These are phyloP conservation scores for Blepharisma japonicum DNA, from an alignment of 73 alveolate genomes.

Conservation along the genomic window DNA sequence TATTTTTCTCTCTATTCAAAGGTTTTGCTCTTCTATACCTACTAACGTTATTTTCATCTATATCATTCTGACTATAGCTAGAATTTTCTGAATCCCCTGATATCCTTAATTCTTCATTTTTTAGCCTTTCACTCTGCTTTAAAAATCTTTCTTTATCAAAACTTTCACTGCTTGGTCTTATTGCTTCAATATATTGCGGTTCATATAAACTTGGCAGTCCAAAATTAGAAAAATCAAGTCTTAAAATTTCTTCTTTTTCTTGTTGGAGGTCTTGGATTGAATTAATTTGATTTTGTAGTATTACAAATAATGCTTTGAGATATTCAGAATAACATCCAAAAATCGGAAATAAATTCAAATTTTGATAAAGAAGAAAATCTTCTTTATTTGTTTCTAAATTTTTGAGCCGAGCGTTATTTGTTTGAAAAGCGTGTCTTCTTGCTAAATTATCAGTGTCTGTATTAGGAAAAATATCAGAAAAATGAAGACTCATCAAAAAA, in stretches of 20 bases:
- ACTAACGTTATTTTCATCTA: too few species aligned
- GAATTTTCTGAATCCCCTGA: too few species aligned
- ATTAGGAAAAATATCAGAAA: constrained; percentile 21
- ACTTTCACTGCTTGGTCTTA: too few species aligned
- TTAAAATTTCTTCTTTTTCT: constrained; percentile 27
- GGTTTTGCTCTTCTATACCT: too few species aligned
- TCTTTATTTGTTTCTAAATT: neutral
- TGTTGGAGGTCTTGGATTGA: neutral
- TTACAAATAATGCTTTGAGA: neutral
- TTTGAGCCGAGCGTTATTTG: neutral
- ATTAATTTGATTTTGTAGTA: neutral
- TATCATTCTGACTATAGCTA: too few species aligned
- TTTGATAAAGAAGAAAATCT: too few species aligned
- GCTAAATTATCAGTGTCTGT: neutral
- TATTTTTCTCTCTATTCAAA: too few species aligned
- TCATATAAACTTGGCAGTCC: neutral
- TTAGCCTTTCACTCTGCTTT: too few species aligned
- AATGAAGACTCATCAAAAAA: neutral
- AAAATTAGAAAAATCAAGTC: neutral
- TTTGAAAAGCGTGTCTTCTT: neutral
- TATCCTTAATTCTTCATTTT: too few species aligned
- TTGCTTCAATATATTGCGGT: too few species aligned
- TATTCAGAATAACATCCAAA: neutral
- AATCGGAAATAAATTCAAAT: constrained; percentile 1
- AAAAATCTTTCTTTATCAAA: too few species aligned